Percentiles rank a stretch among this genome's conserved stretches.
phyloP scores from a whole-genome alignment of 2,329 filamentous ascomycete species.

The Fusarium liriodendri region DNA sequence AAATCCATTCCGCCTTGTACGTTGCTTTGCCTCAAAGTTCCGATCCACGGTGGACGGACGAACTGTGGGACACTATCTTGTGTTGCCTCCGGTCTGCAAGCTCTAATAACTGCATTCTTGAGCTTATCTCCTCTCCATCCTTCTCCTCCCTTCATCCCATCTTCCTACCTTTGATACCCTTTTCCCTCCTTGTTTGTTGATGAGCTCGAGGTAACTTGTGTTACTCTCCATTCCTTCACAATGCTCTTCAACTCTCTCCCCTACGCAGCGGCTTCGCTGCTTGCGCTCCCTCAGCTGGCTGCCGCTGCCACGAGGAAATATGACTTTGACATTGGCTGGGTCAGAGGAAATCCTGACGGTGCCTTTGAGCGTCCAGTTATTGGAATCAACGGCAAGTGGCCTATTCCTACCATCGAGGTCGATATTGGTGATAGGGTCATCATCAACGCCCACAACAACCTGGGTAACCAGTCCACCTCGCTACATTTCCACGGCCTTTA shows the following conservation, averaged over 20 bases:
- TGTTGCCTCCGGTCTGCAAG: neutral
- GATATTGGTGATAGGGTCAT: conserved; percentile 71
- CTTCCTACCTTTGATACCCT: neutral
- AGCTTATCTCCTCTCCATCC: neutral
- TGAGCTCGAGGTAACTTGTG: conserved; percentile 14
- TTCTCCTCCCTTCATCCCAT: neutral
- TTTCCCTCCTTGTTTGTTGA: neutral
- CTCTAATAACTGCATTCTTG: conserved; percentile 10
- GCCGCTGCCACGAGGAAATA: conserved; percentile 62
- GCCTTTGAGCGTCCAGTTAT: conserved; percentile 71
- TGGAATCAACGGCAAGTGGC: conserved; percentile 83
- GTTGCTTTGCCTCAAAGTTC: conserved; percentile 3
- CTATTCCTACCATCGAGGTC: conserved; percentile 73
- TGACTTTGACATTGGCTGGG: conserved; percentile 79
- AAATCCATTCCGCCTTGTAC: neutral
- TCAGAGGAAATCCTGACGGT: conserved; percentile 77
- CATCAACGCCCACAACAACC: conserved; percentile 67
- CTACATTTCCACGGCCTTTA: conserved; percentile 79
- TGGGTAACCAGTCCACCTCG: conserved; percentile 72
- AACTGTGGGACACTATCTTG: neutral
- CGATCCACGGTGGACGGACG: neutral
- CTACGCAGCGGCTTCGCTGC: conserved; percentile 28
- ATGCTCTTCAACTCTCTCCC: conserved; percentile 33
- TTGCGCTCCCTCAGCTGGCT: conserved; percentile 33
- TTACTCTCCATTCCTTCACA: neutral